These are phyloP conservation scores for Penicillium pulvis DNA, from an alignment of 495 filamentous ascomycete species.

Conservation along the genomic window DNA sequence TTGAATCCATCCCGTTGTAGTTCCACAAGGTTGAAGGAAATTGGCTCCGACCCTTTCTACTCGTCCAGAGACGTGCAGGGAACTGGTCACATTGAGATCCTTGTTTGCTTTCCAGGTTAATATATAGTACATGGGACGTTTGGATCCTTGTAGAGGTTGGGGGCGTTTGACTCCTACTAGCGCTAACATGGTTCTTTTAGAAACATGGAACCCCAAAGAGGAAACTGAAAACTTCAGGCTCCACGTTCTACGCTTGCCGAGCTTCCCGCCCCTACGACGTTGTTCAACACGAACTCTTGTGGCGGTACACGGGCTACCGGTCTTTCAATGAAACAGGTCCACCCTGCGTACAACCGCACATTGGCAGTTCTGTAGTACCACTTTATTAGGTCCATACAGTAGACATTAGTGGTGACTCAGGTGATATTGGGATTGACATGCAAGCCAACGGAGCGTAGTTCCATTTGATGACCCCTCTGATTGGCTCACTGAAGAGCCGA, in stretches of 20 bases:
- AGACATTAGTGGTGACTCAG: slow-evolving; percentile 11
- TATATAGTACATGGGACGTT: not conserved
- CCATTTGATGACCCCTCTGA: slow-evolving; percentile 5
- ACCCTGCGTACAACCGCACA: slow-evolving; percentile 10
- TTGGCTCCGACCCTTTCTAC: slow-evolving; percentile 5
- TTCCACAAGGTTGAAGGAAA: not conserved
- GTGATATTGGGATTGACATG: slow-evolving; percentile 22
- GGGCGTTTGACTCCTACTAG: not conserved
- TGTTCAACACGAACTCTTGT: slow-evolving; percentile 17
- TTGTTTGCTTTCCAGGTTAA: slow-evolving; percentile 5
- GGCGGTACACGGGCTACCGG: slow-evolving; percentile 15
- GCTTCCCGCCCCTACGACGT: slow-evolving; percentile 25
- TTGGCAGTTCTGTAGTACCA: slow-evolving; percentile 1
- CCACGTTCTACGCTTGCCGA: slow-evolving; percentile 30
- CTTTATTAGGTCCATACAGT: not conserved
- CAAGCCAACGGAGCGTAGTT: slow-evolving; percentile 24
- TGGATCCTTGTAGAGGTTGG: not conserved
- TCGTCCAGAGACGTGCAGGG: slow-evolving; percentile 11
- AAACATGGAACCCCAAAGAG: not conserved
- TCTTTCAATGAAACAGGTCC: slow-evolving; percentile 31
- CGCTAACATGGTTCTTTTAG: slow-evolving; percentile 1
- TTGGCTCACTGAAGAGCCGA: slow-evolving; percentile 14
- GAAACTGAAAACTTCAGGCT: slow-evolving; percentile 4
- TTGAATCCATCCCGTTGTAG: not conserved
- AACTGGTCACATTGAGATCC: slow-evolving; percentile 24